Conservation (phyloP, 768 basidiomycete genomes). For the Phaeolepiota aurea region DNA sequence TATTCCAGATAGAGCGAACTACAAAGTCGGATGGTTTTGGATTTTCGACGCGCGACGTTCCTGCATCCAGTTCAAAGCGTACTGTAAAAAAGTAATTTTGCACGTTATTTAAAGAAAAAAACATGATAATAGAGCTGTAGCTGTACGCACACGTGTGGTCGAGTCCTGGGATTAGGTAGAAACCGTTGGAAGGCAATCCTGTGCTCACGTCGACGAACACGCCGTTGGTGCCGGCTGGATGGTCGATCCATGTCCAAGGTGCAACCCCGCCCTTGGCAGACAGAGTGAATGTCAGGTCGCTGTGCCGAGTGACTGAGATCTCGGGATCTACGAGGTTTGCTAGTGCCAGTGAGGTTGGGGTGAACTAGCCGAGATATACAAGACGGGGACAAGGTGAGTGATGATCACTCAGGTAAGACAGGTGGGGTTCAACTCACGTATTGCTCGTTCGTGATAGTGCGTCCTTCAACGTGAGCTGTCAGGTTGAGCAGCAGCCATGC, state of each 20-base stretch:
- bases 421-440: slow-evolving; percentile 39
- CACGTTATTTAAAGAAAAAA: neutral
- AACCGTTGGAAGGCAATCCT: slow-evolving; percentile 37
- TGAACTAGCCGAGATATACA: slow-evolving; percentile 28
- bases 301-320: slow-evolving; percentile 23
- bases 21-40: slow-evolving; percentile 38
- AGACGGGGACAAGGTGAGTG: slow-evolving; percentile 3
- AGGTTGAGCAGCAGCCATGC: slow-evolving; percentile 46
- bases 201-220: slow-evolving; percentile 38
- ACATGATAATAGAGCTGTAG: neutral
- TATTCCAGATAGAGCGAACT: slow-evolving; percentile 46
- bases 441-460: slow-evolving; percentile 40
- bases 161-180: slow-evolving; percentile 45
- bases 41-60: slow-evolving; percentile 26
- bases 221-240: slow-evolving; percentile 46
- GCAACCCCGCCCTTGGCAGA: slow-evolving; percentile 48
- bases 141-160: slow-evolving; percentile 36
- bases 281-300: slow-evolving; percentile 37
- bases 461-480: slow-evolving; percentile 32
- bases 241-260: slow-evolving; percentile 53
- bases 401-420: too few species aligned
- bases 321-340: slow-evolving; percentile 42
- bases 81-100: slow-evolving; percentile 23
- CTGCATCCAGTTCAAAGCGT: slow-evolving; percentile 27
- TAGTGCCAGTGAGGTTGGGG: slow-evolving; percentile 37